Evolutionary conservation across 345 rosid genomes (phyloP), one percentile per base, ranked within the genome.

Genomic region (Salix suchowensis): DNA sequence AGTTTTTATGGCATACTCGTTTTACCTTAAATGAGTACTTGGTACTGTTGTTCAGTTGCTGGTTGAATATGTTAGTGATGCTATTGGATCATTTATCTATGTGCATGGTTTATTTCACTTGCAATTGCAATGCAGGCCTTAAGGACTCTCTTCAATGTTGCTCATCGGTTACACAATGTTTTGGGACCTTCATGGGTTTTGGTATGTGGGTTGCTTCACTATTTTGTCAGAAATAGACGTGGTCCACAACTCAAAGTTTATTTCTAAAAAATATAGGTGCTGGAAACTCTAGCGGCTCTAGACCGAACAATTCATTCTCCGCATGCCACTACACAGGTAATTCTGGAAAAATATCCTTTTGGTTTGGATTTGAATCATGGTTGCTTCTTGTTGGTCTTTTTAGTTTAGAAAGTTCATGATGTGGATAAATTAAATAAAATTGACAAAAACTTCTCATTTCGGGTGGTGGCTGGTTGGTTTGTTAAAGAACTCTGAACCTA

Each of bases 121-220:
- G 46, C n/a, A 82, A 77, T 83, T 88, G 67, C 72, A 72, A 72
- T 55, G 68, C 78, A 93, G 99, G 98, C 98, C 62, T 82, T 96
- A 79, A 85, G 99, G 84, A 96, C 99, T 76, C 98, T 96, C 81
- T 96, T 96, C 87, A 96, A 96, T 81, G 78, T 96, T 76, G 92
- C 98, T 79, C 98, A 92, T 88, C 86, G 99, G 77, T 84, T 96
- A 80, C 94, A 92, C 84, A 93, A 93, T 80, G 97, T 93, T 58
- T 86, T 96, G 84, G 99, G 99, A 46, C 97, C 97, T n/a, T 96
- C 99, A 24, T 96, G 99, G 99, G 95, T 93, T 82, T 84, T 96
- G 96, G 98, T 93, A 88, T 81, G 98, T 85, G 76, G 44, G 32
- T 76, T 26, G 19, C 60, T 73, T 62, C 15, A 7, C 55, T 81